phyloP scores from a whole-genome alignment of 1,139 yeast species.

The Sugiyamaella pinicola region DNA sequence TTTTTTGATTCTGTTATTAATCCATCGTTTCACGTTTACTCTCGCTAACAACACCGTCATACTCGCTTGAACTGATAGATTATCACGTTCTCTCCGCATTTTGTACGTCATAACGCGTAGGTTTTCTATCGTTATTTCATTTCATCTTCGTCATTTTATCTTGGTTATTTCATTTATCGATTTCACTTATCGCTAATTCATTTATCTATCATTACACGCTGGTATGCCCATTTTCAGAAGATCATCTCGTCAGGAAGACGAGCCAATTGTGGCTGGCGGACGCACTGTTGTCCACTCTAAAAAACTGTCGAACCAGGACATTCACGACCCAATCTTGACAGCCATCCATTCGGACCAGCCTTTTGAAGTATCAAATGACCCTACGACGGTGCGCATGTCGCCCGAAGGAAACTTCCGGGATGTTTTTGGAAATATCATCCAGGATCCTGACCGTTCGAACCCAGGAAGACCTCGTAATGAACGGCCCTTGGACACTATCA shows the following conservation, averaged over 20 bases:
- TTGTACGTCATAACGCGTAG: too few species aligned
- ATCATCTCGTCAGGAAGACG: conserved; percentile 26
- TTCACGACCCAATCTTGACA: conserved; percentile 84
- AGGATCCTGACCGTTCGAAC: conserved; percentile 79
- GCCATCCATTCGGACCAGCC: conserved; percentile 97
- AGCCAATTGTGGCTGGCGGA: conserved; percentile 26
- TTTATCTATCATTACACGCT: too few species aligned
- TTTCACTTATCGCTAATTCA: neutral
- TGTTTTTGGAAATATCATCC: conserved; percentile 78
- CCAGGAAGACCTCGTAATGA: conserved; percentile 92
- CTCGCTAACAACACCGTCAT: too few species aligned
- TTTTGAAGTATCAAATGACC: conserved; percentile 69
- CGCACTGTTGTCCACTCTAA: conserved; percentile 25
- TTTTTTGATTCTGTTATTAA: too few species aligned
- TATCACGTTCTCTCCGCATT: too few species aligned
- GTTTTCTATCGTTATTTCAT: neutral
- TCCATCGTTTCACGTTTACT: too few species aligned
- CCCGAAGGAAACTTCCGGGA: conserved; percentile 59
- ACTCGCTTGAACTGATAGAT: too few species aligned
- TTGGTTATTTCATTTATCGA: too few species aligned
- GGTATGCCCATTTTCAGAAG: conserved; percentile 33
- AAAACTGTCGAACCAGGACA: conserved; percentile 39
- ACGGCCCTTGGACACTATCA: conserved; percentile 91
- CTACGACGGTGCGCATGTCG: conserved; percentile 47
- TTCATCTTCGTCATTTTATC: neutral